A percentile compares a stretch with the other conserved stretches of the same genome.
phyloP scores from a whole-genome alignment of 2,329 filamentous ascomycete genomes.

The Sphaceloma murrayae region DNA sequence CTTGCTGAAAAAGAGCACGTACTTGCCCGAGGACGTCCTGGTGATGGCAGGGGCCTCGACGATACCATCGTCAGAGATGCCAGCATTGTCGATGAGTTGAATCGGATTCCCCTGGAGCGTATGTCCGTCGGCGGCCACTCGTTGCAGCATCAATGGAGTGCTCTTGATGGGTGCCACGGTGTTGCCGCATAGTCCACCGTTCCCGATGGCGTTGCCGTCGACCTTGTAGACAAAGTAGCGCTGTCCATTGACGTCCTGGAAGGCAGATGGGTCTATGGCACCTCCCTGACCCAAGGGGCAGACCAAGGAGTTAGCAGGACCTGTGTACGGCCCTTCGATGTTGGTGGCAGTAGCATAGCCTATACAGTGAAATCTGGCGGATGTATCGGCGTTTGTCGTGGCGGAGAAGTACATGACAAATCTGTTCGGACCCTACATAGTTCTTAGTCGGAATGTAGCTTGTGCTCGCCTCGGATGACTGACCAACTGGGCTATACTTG shows the following conservation, averaged over 20 bases:
- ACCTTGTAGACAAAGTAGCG: constrained; percentile 27
- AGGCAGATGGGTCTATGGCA: constrained; percentile 26
- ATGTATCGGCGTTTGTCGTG: constrained; percentile 20
- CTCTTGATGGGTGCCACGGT: constrained; percentile 24
- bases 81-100: constrained; percentile 25
- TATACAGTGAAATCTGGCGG: constrained; percentile 25
- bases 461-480: not conserved
- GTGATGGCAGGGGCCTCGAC: constrained; percentile 28
- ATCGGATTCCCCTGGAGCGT: constrained; percentile 24
- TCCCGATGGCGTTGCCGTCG: constrained; percentile 25
- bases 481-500: constrained; percentile 45
- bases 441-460: not conserved
- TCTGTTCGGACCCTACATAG: constrained; percentile 20
- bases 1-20: constrained; percentile 26
- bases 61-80: constrained; percentile 26
- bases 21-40: constrained; percentile 22
- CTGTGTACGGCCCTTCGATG: constrained; percentile 24
- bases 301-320: constrained; percentile 20
- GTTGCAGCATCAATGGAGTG: constrained; percentile 28
- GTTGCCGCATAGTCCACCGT: constrained; percentile 25
- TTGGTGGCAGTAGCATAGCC: constrained; percentile 23
- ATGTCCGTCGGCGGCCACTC: constrained; percentile 26
- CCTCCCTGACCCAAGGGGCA: constrained; percentile 25
- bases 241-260: constrained; percentile 22
- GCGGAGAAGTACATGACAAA: constrained; percentile 28